Evolutionary conservation across 495 filamentous ascomycete genomes (phyloP).

Genomic region (Aspergillus sparsus): DNA sequence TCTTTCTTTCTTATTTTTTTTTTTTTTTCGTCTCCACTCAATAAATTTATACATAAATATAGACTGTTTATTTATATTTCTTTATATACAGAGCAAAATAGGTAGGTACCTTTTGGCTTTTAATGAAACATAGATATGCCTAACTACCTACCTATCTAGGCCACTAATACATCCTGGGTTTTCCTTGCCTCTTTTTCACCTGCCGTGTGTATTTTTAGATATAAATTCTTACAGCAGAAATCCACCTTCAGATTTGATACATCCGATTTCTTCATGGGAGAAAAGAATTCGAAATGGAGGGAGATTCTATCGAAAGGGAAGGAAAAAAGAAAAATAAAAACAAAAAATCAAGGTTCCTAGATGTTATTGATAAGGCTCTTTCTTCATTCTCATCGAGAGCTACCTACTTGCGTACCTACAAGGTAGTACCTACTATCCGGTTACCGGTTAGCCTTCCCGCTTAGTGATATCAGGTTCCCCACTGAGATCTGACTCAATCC

Average conservation of each 20-base stretch:
- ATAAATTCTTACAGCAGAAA: neutral
- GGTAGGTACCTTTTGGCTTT: too few relatives aligned
- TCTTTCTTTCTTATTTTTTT: neutral
- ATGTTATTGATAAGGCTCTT: too few relatives aligned
- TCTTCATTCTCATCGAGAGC: too few relatives aligned
- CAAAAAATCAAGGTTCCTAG: neutral
- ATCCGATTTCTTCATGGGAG: neutral
- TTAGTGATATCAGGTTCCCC: constrained; percentile 1
- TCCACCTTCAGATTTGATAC: neutral
- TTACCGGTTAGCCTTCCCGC: constrained; percentile 1
- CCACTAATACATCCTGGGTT: too few relatives aligned
- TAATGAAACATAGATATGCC: too few relatives aligned
- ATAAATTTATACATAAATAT: neutral
- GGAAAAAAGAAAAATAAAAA: neutral
- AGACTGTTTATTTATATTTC: neutral
- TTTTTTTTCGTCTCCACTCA: neutral
- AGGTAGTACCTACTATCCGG: neutral
- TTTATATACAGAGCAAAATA: neutral
- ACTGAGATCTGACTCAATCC: neutral
- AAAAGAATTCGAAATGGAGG: neutral
- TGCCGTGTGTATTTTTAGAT: neutral
- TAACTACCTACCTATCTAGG: too few relatives aligned
- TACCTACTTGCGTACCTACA: too few relatives aligned
- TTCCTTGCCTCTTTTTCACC: too few relatives aligned
- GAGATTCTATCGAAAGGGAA: neutral